Conservation (phyloP, 345 rosid species). For the Corchorus capsularis region DNA sequence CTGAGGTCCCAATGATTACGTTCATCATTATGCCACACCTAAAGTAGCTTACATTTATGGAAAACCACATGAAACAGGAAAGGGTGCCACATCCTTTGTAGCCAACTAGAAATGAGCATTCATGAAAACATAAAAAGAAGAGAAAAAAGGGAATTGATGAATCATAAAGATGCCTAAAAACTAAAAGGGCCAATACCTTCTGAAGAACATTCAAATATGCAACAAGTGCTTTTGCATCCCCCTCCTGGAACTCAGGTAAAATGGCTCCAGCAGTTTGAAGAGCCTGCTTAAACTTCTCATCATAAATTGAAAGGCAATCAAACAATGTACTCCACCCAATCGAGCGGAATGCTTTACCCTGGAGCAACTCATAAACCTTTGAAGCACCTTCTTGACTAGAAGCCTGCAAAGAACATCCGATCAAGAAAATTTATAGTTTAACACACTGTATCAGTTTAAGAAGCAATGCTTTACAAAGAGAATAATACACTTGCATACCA, state of each 20-base stretch:
- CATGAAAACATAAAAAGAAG: neutral
- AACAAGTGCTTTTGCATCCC: constrained; percentile 95
- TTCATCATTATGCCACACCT: neutral
- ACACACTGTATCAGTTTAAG: neutral
- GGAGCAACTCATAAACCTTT: constrained; percentile 86
- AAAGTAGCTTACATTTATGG: neutral
- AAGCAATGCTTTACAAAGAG: constrained; percentile 2
- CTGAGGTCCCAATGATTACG: neutral
- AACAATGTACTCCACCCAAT: constrained; percentile 95
- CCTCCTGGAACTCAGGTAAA: constrained; percentile 91
- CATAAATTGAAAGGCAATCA: constrained; percentile 81
- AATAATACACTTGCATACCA: constrained; percentile 58
- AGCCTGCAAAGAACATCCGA: constrained; percentile 56
- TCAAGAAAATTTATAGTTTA: neutral
- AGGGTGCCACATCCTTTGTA: neutral
- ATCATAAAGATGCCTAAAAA: neutral
- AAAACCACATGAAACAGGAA: neutral
- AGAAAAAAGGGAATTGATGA: neutral
- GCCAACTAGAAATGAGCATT: neutral
- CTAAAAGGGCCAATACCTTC: constrained; percentile 53
- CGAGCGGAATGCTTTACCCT: constrained; percentile 83
- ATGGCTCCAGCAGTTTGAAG: constrained; percentile 82
- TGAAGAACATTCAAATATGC: constrained; percentile 94
- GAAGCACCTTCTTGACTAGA: constrained; percentile 91
- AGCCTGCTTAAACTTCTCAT: constrained; percentile 89